These are phyloP conservation scores for Silene vulgaris DNA, from an alignment of 179 eudicot species.

Conservation along the genomic window DNA sequence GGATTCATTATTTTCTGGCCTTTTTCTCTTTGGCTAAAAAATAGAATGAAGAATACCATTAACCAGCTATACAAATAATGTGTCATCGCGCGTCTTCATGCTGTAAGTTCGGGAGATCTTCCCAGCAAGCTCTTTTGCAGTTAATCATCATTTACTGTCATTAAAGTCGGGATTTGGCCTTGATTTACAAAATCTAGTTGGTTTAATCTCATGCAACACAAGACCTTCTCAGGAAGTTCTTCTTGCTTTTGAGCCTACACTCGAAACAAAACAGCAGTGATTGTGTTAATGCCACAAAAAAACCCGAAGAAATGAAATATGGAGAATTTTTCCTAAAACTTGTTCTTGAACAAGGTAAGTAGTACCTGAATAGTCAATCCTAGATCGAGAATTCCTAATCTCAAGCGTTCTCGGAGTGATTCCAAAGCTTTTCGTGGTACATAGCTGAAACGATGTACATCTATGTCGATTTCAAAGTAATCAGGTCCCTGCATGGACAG, in stretches of 20 bases:
- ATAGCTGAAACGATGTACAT: constrained; percentile 49
- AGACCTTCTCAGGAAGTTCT: constrained; percentile 48
- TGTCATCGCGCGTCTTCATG: constrained; percentile 26
- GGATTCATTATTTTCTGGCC: constrained; percentile 18
- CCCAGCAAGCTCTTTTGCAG: background rate
- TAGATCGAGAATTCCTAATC: constrained; percentile 38
- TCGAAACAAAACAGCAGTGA: background rate
- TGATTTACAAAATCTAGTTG: constrained; percentile 42
- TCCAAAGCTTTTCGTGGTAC: constrained; percentile 45
- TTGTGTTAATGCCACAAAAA: background rate
- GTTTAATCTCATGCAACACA: constrained; percentile 43
- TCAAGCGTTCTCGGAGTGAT: constrained; percentile 42
- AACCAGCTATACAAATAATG: constrained; percentile 34
- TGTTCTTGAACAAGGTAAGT: background rate
- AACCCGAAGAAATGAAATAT: background rate
- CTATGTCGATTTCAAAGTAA: constrained; percentile 49
- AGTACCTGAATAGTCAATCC: constrained; percentile 49
- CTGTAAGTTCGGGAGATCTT: constrained; percentile 19
- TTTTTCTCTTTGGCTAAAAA: constrained; percentile 13
- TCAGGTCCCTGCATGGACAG: constrained; percentile 36
- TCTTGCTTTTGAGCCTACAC: constrained; percentile 44
- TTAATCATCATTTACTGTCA: constrained; percentile 28
- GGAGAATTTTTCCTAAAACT: background rate
- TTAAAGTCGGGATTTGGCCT: constrained; percentile 38
- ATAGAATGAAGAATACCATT: constrained; percentile 25